Evolutionary conservation across 257 asterid genomes (phyloP), one percentile per base, ranked within the genome.

Genomic region (Solanum verrucosum): DNA sequence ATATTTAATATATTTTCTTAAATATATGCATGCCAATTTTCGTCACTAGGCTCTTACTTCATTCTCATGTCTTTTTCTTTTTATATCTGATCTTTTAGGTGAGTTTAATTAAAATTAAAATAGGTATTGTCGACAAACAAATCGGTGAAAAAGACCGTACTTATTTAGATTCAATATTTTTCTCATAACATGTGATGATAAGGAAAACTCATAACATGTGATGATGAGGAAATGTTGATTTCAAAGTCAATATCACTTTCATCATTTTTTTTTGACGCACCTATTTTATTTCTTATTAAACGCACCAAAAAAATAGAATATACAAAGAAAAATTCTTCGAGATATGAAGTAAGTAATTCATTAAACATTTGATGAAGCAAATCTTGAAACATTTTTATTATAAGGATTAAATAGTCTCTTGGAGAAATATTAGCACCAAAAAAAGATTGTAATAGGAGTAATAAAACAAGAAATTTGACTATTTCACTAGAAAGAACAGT

Each of bases 51-150:
- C 49, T 42, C 49, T 42, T 42, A 42, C 14, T 42, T 42, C 5
- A 42, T 42, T 42, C 49, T 42, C 14, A 0, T 42, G 52, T 44
- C 5, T 44, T 12, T 44, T 12, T 44, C 16, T 44, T 12, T 44
- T 44, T 44, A 52, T 52, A 52, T 74, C 2, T 16, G 6, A 25
- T 49, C 14, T 42, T 40, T 74, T n/a, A 93, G 96, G 96, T 95
- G 46, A 92, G 93, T 29, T 75, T 94, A 67, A 93, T 95, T 95
- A 96, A 96, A 2, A 98, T 96, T 44, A 98, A 96, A 85, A 94
- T 95, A 81, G 88, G 83, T 70, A 93, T 93, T 25, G 83, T 91
- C 65, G 95, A 94, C 49, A 94, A 93, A 52, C 90, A 94, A 71
- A 46, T 84, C 13, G 91, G 93, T 4, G 93, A 95, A 87, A 91